Evolutionary conservation across 805 yeast genomes (phyloP).

Genomic region (Candida caryicola): DNA sequence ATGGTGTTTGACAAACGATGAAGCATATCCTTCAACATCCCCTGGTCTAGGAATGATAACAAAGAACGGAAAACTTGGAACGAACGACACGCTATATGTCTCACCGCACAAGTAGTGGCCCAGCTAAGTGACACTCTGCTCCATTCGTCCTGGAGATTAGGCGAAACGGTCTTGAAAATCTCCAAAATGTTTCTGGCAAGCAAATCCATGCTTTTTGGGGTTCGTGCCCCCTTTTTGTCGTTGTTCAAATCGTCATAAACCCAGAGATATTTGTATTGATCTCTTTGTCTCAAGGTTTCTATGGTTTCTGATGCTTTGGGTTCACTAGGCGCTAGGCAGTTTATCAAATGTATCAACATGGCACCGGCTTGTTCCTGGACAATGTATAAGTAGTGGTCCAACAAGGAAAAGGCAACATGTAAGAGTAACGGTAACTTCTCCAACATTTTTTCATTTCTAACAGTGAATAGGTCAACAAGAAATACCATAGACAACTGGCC

Average conservation of each 20-base stretch:
- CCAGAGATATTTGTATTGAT: constrained; percentile 57
- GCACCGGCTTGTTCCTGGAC: constrained; percentile 85
- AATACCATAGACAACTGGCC: constrained; percentile 87
- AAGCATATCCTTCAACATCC: constrained; percentile 89
- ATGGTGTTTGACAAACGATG: constrained; percentile 91
- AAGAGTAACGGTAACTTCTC: constrained; percentile 66
- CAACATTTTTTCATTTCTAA: constrained; percentile 60
- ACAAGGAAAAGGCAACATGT: constrained; percentile 73
- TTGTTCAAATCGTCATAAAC: constrained; percentile 78
- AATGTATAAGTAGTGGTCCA: constrained; percentile 82
- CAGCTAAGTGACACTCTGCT: constrained; percentile 76
- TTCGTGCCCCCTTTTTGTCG: constrained; percentile 72
- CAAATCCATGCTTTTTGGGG: constrained; percentile 82
- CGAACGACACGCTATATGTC: constrained; percentile 95
- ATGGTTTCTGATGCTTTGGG: constrained; percentile 58
- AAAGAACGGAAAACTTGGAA: constrained; percentile 89
- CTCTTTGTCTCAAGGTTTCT: constrained; percentile 53
- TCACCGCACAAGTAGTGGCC: constrained; percentile 97
- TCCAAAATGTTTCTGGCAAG: constrained; percentile 62
- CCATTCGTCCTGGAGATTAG: constrained; percentile 77
- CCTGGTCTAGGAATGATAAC: constrained; percentile 75
- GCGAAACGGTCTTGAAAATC: constrained; percentile 46
- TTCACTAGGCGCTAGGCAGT: constrained; percentile 54
- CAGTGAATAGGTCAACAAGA: constrained; percentile 73
- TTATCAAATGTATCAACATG: constrained; percentile 68